Evolutionary conservation across 495 filamentous ascomycete species (phyloP).

Genomic region (Trichoderma reesei): DNA sequence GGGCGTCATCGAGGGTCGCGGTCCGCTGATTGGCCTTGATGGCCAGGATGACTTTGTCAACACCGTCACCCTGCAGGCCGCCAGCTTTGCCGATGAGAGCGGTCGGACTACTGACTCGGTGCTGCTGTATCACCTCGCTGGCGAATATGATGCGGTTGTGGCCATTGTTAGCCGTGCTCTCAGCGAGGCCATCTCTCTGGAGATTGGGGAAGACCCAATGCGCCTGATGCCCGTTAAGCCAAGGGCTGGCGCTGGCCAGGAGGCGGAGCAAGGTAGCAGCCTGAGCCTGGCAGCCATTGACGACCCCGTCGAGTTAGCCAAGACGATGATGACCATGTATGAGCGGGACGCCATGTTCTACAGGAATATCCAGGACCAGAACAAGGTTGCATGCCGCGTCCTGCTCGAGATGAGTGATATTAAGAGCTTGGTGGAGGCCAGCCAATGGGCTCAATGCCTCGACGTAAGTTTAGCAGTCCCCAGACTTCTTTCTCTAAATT

Average conservation of each 20-base stretch:
- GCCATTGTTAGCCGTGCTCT: constrained; percentile 81
- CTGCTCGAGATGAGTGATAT: constrained; percentile 71
- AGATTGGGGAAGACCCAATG: constrained; percentile 66
- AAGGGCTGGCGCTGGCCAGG: constrained; percentile 28
- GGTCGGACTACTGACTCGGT: constrained; percentile 88
- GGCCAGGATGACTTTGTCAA: constrained; percentile 76
- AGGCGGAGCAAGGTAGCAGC: constrained; percentile 42
- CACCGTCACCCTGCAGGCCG: constrained; percentile 81
- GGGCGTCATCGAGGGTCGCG: constrained; percentile 83
- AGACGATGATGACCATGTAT: constrained; percentile 74
- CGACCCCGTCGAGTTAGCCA: constrained; percentile 69
- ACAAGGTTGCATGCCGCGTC: constrained; percentile 58
- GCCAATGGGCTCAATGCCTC: constrained; percentile 65
- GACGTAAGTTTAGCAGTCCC: constrained; percentile 55
- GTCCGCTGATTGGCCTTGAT: constrained; percentile 66
- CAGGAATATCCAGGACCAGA: constrained; percentile 52
- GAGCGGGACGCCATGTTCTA: constrained; percentile 63
- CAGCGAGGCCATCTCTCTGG: constrained; percentile 73
- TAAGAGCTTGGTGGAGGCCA: constrained; percentile 57
- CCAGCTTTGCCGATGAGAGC: constrained; percentile 84
- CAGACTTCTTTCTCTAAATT: neutral
- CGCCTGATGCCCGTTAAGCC: constrained; percentile 73
- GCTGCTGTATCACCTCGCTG: constrained; percentile 84
- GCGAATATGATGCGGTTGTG: constrained; percentile 87
- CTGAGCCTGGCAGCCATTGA: constrained; percentile 79